phyloP scores from a whole-genome alignment of 2,329 filamentous ascomycete species.

The Colletotrichum melonis region DNA sequence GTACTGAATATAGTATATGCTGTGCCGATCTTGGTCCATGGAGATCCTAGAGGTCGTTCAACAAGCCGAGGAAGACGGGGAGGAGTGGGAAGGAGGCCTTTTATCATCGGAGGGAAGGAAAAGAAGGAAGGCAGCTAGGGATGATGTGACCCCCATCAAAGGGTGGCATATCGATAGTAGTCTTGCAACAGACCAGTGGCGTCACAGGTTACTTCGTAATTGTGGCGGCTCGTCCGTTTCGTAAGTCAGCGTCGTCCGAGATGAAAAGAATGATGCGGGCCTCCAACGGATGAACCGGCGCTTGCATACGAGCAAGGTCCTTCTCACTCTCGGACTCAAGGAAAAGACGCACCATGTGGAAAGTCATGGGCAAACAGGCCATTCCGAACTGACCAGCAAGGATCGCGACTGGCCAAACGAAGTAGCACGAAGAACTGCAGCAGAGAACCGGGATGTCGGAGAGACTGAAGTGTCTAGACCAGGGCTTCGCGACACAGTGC shows the following conservation, averaged over 20 bases:
- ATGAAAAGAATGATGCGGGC: not conserved
- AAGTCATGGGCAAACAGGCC: not conserved
- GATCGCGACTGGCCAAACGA: not conserved
- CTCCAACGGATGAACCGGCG: not conserved
- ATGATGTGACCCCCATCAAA: not conserved
- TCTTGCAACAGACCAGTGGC: slow-evolving; percentile 5
- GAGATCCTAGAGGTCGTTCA: not conserved
- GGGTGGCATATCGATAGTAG: not conserved
- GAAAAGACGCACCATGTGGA: not conserved
- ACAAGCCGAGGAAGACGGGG: not conserved
- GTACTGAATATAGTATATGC: not conserved
- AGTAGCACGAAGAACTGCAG: slow-evolving; percentile 21
- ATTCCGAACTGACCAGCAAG: slow-evolving; percentile 6
- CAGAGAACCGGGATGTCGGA: slow-evolving; percentile 6
- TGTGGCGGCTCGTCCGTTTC: slow-evolving; percentile 8
- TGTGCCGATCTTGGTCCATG: not conserved
- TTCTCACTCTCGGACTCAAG: not conserved
- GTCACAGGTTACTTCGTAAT: not conserved
- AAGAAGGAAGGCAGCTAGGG: not conserved
- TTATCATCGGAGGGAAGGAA: slow-evolving; percentile 1
- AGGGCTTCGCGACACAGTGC: slow-evolving; percentile 31
- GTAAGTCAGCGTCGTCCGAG: not conserved
- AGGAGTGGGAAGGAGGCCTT: not conserved
- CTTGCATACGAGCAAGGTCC: slow-evolving; percentile 9
- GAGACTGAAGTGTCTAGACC: slow-evolving; percentile 13